Evolutionary conservation across 129 eudicot species (phyloP).

Genomic region (Helichrysum umbraculigerum): DNA sequence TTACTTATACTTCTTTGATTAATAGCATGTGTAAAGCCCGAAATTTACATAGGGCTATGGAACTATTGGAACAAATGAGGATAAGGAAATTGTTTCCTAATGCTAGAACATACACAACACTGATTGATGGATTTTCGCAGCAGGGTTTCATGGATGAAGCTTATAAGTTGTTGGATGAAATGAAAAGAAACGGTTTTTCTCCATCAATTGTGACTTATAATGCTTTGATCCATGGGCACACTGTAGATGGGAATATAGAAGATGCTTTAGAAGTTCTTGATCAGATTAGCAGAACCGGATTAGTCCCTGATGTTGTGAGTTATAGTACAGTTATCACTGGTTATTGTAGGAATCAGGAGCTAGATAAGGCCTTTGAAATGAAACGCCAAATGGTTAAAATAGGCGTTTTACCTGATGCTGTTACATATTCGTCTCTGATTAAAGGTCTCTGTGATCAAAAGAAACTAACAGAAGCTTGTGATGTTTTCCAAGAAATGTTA

Average conservation of each 20-base stretch:
- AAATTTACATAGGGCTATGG: slow-evolving; percentile 78
- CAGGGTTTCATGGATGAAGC: slow-evolving; percentile 85
- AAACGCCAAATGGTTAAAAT: slow-evolving; percentile 62
- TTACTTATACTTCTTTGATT: slow-evolving; percentile 90
- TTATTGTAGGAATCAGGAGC: slow-evolving; percentile 53
- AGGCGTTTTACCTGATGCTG: slow-evolving; percentile 63
- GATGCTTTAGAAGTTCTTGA: slow-evolving; percentile 59
- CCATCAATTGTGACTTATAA: slow-evolving; percentile 89
- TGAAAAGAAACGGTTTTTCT: slow-evolving; percentile 58
- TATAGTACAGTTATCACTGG: slow-evolving; percentile 81
- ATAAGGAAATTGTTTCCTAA: slow-evolving; percentile 73
- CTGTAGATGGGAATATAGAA: slow-evolving; percentile 59
- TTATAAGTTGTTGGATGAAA: slow-evolving; percentile 62
- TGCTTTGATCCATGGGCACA: slow-evolving; percentile 78
- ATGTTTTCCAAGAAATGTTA: slow-evolving; percentile 72
- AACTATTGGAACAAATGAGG: slow-evolving; percentile 76
- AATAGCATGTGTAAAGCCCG: slow-evolving; percentile 75
- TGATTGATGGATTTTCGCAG: slow-evolving; percentile 85
- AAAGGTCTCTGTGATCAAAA: slow-evolving; percentile 80
- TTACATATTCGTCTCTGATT: slow-evolving; percentile 82
- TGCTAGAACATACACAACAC: slow-evolving; percentile 84
- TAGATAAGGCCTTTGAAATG: slow-evolving; percentile 62
- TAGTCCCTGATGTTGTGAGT: slow-evolving; percentile 80
- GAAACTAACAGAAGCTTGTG: slow-evolving; percentile 69
- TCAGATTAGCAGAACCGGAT: slow-evolving; percentile 44